These are phyloP conservation scores for Dactylellina drechsleri DNA, from an alignment of 2,329 filamentous ascomycete genomes.

Conservation along the genomic window DNA sequence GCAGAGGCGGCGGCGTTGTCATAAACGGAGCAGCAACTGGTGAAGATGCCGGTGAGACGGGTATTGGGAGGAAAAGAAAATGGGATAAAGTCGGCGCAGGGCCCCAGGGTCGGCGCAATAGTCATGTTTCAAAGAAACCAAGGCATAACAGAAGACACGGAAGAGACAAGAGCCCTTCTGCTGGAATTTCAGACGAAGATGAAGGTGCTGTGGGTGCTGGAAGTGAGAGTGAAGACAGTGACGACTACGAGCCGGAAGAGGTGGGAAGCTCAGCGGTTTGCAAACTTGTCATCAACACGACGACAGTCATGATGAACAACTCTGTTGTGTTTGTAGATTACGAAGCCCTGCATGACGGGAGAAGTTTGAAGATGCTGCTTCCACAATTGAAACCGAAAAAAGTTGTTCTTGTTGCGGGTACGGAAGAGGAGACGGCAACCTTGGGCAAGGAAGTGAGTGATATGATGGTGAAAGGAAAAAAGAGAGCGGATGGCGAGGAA, in stretches of 20 bases:
- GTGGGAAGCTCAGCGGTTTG: constrained; percentile 70
- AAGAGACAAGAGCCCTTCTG: constrained; percentile 27
- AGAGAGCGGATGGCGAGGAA: constrained; percentile 62
- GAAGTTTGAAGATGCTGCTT: constrained; percentile 92
- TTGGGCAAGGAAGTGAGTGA: constrained; percentile 69
- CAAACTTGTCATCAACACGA: constrained; percentile 74
- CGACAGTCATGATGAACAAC: constrained; percentile 74
- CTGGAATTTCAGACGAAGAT: constrained; percentile 13
- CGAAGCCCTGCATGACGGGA: constrained; percentile 88
- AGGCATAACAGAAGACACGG: constrained; percentile 59
- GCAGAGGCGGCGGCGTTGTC: constrained; percentile 55
- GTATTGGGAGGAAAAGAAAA: constrained; percentile 88
- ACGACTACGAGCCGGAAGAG: constrained; percentile 56
- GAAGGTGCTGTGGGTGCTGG: constrained; percentile 2
- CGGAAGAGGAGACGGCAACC: constrained; percentile 77
- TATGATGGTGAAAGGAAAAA: constrained; percentile 48
- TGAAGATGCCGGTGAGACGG: constrained; percentile 32
- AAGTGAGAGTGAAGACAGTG: constrained; percentile 46
- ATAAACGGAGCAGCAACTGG: constrained; percentile 14
- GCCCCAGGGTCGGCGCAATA: constrained; percentile 26
- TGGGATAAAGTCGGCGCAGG: constrained; percentile 75
- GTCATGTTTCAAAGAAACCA: constrained; percentile 43
- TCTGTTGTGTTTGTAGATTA: constrained; percentile 91
- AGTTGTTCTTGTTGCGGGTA: constrained; percentile 88
- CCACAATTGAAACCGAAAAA: constrained; percentile 94